Evolutionary conservation across 2,329 filamentous ascomycete species (phyloP).

Genomic region (Diaporthe citriasiana): DNA sequence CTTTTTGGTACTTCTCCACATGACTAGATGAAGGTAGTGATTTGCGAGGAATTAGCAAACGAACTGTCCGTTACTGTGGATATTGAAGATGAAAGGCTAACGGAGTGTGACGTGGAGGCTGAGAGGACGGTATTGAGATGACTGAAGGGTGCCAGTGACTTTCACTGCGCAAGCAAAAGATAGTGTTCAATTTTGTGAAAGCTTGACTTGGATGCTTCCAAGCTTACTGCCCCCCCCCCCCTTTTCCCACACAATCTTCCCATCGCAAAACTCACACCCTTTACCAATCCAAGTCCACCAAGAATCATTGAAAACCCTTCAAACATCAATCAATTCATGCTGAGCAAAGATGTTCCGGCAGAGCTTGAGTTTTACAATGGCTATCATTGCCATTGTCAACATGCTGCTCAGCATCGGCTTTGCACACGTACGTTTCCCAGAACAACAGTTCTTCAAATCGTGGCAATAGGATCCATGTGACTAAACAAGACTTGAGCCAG

Average conservation of each 20-base stretch:
- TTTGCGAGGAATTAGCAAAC: neutral
- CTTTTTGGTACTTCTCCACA: neutral
- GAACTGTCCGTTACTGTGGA: neutral
- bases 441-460: neutral
- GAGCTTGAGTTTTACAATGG: neutral
- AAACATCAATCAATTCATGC: neutral
- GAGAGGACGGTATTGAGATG: neutral
- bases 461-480: neutral
- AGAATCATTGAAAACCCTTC: neutral
- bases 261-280: neutral
- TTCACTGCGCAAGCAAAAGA: neutral
- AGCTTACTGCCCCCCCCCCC: too few relatives aligned
- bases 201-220: neutral
- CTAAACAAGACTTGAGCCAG: neutral
- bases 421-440: neutral
- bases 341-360: neutral
- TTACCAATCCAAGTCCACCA: neutral
- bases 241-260: neutral
- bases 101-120: too few relatives aligned
- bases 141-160: neutral
- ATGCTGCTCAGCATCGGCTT: neutral
- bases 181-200: neutral
- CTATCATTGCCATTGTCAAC: neutral
- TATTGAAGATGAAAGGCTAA: neutral
- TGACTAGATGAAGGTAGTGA: neutral